Evolutionary conservation across 202 grass and related monocot genomes (phyloP).

Genomic region (Schoenoplectus tabernaemontani): DNA sequence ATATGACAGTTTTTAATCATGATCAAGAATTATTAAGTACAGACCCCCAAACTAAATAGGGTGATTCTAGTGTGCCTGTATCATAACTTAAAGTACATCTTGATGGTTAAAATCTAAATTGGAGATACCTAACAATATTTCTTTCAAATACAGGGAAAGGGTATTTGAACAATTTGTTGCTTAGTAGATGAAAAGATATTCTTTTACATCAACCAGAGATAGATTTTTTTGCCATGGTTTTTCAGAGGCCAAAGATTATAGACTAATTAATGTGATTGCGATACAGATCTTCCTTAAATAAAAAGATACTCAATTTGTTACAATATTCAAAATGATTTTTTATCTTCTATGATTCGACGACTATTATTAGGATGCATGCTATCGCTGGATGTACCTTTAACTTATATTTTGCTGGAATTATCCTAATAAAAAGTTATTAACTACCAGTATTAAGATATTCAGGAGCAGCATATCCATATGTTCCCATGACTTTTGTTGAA

Average conservation of each 20-base stretch:
- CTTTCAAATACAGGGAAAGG: neutral
- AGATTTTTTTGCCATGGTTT: neutral
- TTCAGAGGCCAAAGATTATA: neutral
- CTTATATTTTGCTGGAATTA: neutral
- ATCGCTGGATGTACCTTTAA: neutral
- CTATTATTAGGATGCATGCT: neutral
- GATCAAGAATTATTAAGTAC: neutral
- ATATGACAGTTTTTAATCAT: neutral
- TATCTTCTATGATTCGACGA: neutral
- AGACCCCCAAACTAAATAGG: neutral
- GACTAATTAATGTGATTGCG: neutral
- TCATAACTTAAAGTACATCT: neutral
- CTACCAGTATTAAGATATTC: constrained; percentile 72
- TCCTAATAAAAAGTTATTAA: neutral
- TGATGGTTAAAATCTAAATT: neutral
- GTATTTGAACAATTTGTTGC: too few relatives aligned
- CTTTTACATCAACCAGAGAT: neutral
- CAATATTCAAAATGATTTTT: neutral
- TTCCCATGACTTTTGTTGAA: constrained; percentile 82
- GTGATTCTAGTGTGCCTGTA: neutral
- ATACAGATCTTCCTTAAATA: neutral
- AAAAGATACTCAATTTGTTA: neutral
- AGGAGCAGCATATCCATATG: constrained; percentile 79
- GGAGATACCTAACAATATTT: neutral
- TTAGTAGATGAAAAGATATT: too few relatives aligned